phyloP scores from a whole-genome alignment of 306 rosid species.

The Hylodesmum podocarpum region DNA sequence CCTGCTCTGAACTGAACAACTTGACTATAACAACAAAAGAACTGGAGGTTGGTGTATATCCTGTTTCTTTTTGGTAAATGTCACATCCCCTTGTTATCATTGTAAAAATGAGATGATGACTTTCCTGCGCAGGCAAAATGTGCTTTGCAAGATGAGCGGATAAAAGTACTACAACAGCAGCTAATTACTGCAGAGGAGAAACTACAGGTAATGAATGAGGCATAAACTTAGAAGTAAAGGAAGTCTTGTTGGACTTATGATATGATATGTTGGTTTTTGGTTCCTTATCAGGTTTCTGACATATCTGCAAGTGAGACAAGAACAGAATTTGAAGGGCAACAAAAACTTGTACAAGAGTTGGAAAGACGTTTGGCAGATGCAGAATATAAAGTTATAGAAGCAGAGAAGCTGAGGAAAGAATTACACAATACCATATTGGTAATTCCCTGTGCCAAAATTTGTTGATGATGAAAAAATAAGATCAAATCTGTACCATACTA shows the following conservation, averaged over 20 bases:
- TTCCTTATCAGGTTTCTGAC: slow-evolving; percentile 69
- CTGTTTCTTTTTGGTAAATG: background rate
- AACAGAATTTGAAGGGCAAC: slow-evolving; percentile 77
- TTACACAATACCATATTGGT: slow-evolving; percentile 95
- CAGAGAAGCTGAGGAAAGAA: slow-evolving; percentile 83
- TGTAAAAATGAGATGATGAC: slow-evolving; percentile 11
- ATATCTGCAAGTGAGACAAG: slow-evolving; percentile 67
- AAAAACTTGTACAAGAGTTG: slow-evolving; percentile 62
- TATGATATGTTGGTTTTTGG: background rate
- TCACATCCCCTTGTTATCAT: background rate
- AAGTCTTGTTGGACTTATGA: slow-evolving; percentile 9
- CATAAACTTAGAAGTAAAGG: background rate
- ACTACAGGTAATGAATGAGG: slow-evolving; percentile 66
- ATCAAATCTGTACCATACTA: background rate
- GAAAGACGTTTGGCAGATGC: slow-evolving; percentile 73
- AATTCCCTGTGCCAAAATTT: slow-evolving; percentile 30
- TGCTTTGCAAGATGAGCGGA: slow-evolving; percentile 55
- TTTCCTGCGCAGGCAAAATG: slow-evolving; percentile 66
- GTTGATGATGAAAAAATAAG: background rate
- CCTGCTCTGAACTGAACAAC: slow-evolving; percentile 56
- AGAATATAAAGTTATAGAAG: slow-evolving; percentile 77
- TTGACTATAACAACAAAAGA: slow-evolving; percentile 55
- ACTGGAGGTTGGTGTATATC: slow-evolving; percentile 68
- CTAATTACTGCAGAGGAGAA: slow-evolving; percentile 63
- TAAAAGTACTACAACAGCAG: slow-evolving; percentile 59